Evolutionary conservation across 1,284 basidiomycete species (phyloP), one percentile per base, ranked within the genome.

Genomic region (Peniophora sp.): DNA sequence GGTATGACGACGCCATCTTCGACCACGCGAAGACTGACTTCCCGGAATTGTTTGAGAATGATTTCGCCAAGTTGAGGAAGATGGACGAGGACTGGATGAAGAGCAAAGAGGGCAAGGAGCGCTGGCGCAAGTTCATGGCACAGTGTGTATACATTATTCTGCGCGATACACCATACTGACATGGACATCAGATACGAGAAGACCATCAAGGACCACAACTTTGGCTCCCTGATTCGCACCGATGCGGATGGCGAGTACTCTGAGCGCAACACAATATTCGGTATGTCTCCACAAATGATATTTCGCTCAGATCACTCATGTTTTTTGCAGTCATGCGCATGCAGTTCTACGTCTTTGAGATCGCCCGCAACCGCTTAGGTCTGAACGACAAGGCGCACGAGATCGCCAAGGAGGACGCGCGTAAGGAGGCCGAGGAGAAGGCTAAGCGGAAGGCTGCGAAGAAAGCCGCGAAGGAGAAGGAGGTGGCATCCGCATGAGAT

Each of bases 41-140:
- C 72, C 94, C 96, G 22, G 93, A 97, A 65, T 76, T 93, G 57
- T 71, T 77, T 36, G 75, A 76, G 55, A 65, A 75, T 45, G 77
- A 81, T 15, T 75, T 91, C 60, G 76, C 78, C 49, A 83, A 83
- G 54, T 72, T 99, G 45, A 68, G 70, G 55, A 81, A 81, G 61
- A 71, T 98, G 23, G 85, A 97, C 66, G 96, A 99, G 68, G 86
- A 96, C n/a, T 84, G 80, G 73, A 88, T 99, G 85, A 99, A 99
- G 79, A 92, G 84, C 58, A 68, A 78, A 8, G 78, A 82, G n/a
- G 92, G 92, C 49, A 99, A 99, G 76, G 83, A 87, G 64, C 77
- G 81, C 56, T 99, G 97, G 97, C 77, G 94, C 52, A 79, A 81
- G 24, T 99, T 97, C 67, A 93, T 97, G 66, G 78, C 83, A 62